A percentile compares a stretch with the other conserved stretches of the same genome.
Conservation (phyloP, 345 rosid genomes). For the Geranium brycei region DNA sequence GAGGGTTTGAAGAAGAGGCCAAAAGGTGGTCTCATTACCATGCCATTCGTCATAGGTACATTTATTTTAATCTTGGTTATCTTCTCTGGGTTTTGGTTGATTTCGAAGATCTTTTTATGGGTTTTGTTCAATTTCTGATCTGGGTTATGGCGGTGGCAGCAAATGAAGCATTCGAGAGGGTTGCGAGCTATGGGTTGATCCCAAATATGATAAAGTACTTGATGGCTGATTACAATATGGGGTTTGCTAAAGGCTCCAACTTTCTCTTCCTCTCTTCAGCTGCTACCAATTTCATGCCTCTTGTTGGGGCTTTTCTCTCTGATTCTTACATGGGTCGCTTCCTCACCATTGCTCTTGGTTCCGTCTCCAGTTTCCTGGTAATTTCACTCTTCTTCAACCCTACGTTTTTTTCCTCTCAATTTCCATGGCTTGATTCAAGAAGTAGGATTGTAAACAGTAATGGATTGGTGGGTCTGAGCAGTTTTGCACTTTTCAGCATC, state of each 20-base stretch:
- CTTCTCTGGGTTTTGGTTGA: background rate
- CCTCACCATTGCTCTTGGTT: conserved; percentile 53
- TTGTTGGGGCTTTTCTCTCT: conserved; percentile 58
- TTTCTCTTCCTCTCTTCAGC: conserved; percentile 58
- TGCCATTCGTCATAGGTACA: conserved; percentile 68
- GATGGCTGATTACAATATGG: conserved; percentile 37
- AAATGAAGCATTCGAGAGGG: conserved; percentile 73
- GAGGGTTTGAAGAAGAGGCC: conserved; percentile 2
- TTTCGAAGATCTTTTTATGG: background rate
- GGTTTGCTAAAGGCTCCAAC: conserved; percentile 47
- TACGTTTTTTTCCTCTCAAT: background rate
- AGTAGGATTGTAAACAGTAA: no score
- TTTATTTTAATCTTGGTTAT: background rate
- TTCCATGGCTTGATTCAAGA: no score
- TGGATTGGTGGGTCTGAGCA: background rate
- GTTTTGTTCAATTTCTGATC: background rate
- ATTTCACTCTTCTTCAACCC: background rate
- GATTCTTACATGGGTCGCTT: conserved; percentile 69
- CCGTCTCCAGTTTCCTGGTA: conserved; percentile 53
- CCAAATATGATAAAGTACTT: conserved; percentile 62
- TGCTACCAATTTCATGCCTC: conserved; percentile 46
- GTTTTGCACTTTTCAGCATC: background rate
- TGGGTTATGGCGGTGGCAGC: conserved; percentile 19
- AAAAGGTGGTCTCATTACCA: conserved; percentile 60
- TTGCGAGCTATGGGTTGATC: conserved; percentile 61